phyloP scores from a whole-genome alignment of 2,329 filamentous ascomycete species.

The Thelonectria olida region DNA sequence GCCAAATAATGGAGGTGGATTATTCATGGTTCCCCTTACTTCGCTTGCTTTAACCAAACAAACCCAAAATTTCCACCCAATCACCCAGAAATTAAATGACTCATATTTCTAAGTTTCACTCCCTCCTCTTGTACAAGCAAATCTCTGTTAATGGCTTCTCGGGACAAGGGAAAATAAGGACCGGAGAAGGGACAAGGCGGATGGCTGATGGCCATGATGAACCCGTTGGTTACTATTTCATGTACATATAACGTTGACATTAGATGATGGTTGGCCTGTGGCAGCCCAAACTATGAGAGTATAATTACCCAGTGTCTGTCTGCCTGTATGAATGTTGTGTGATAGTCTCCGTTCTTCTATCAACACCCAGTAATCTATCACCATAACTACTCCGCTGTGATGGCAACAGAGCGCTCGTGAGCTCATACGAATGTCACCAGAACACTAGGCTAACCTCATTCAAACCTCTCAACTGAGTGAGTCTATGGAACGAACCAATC shows the following conservation, averaged over 20 bases:
- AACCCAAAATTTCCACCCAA: not conserved
- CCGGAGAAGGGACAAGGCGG: not conserved
- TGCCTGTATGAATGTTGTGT: no score
- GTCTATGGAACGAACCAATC: no score
- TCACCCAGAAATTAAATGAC: not conserved
- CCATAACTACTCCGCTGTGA: no score
- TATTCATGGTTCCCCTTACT: not conserved
- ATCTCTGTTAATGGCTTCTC: not conserved
- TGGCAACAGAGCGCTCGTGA: no score
- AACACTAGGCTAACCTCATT: no score
- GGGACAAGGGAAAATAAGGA: not conserved
- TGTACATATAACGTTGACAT: conserved; percentile 11
- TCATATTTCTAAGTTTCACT: not conserved
- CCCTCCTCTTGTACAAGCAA: not conserved
- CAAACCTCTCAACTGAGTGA: no score
- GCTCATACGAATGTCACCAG: no score
- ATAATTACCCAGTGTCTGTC: no score
- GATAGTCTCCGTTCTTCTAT: no score
- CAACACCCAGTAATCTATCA: no score
- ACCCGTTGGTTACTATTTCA: not conserved
- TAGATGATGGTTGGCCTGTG: not conserved
- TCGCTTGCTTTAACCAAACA: not conserved
- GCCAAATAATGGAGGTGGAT: conserved; percentile 19
- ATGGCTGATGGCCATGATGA: conserved; percentile 7
- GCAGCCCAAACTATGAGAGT: not conserved